Percentiles rank a stretch among this genome's conserved stretches.
These are phyloP conservation scores for Sporisorium scitamineum DNA, from an alignment of 1,284 basidiomycete species.

Conservation along the genomic window DNA sequence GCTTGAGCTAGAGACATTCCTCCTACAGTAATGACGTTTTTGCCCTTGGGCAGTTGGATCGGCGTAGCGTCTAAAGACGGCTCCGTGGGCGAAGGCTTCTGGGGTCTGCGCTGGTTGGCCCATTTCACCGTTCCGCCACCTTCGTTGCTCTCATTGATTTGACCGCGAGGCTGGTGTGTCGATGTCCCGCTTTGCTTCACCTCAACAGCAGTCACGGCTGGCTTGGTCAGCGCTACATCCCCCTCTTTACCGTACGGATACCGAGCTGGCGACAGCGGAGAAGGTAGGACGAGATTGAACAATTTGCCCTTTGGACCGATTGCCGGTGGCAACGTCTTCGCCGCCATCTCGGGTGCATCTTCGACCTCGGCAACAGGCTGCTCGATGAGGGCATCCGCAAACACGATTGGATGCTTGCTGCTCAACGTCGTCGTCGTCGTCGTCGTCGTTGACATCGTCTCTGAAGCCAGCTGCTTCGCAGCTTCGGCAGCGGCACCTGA, in stretches of 20 bases:
- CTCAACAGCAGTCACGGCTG: neutral
- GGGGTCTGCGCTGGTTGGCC: slow-evolving; percentile 1
- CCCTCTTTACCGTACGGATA: slow-evolving; percentile 51
- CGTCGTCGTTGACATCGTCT: slow-evolving; percentile 11
- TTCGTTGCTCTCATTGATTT: neutral
- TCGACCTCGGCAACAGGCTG: neutral
- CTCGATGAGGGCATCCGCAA: slow-evolving; percentile 23
- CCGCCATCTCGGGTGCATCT: neutral
- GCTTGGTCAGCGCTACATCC: neutral
- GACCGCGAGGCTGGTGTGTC: neutral
- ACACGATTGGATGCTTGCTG: slow-evolving; percentile 28
- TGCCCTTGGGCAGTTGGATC: slow-evolving; percentile 18
- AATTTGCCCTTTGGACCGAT: slow-evolving; percentile 48
- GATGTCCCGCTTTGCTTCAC: neutral
- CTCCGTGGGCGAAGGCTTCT: neutral
- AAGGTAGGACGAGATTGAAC: slow-evolving; percentile 42
- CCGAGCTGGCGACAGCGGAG: slow-evolving; percentile 41
- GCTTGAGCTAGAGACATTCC: slow-evolving; percentile 18
- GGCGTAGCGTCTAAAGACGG: neutral
- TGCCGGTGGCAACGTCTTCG: slow-evolving; percentile 20
- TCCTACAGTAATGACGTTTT: slow-evolving; percentile 32
- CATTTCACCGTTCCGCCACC: slow-evolving; percentile 11
- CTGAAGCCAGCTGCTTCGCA: neutral
- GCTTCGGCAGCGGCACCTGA: neutral
- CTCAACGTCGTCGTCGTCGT: slow-evolving; percentile 3